These are phyloP conservation scores for Colletotrichum noveboracense DNA, from an alignment of 2,329 filamentous ascomycete genomes.

Conservation along the genomic window DNA sequence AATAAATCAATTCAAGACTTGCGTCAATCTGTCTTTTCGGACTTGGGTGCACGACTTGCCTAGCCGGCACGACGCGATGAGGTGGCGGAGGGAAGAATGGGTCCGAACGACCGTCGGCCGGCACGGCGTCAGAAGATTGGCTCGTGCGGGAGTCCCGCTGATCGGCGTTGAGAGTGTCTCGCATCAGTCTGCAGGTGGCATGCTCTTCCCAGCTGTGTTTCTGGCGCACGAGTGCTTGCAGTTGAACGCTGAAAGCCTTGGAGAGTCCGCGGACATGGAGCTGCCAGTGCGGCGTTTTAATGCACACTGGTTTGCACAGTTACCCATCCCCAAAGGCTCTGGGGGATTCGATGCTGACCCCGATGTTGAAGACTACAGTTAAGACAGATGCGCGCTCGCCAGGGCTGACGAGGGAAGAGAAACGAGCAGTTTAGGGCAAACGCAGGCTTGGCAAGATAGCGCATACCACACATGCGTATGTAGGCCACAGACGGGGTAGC, in stretches of 20 bases:
- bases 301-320: not conserved
- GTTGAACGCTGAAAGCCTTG: not conserved
- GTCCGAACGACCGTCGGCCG: not conserved
- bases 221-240: not conserved
- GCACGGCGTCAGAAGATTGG: not conserved
- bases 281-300: not conserved
- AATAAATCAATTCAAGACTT: not conserved
- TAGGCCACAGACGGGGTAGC: not conserved
- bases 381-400: not conserved
- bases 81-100: not conserved
- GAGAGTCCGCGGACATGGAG: not conserved
- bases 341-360: not conserved
- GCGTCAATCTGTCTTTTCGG: not conserved
- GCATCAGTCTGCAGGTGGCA: conserved; percentile 9
- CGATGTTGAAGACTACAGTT: not conserved
- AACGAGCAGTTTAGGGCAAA: not conserved
- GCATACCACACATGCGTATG: not conserved
- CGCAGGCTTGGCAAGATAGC: not conserved
- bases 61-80: not conserved
- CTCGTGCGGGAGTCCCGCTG: not conserved
- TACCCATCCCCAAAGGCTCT: not conserved
- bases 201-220: not conserved
- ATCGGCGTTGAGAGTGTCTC: conserved; percentile 14
- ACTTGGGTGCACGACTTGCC: not conserved
- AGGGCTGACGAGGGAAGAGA: not conserved